Evolutionary conservation across 2,329 filamentous ascomycete species (phyloP), one percentile per base, ranked within the genome.

Genomic region (Botrytis elliptica): DNA sequence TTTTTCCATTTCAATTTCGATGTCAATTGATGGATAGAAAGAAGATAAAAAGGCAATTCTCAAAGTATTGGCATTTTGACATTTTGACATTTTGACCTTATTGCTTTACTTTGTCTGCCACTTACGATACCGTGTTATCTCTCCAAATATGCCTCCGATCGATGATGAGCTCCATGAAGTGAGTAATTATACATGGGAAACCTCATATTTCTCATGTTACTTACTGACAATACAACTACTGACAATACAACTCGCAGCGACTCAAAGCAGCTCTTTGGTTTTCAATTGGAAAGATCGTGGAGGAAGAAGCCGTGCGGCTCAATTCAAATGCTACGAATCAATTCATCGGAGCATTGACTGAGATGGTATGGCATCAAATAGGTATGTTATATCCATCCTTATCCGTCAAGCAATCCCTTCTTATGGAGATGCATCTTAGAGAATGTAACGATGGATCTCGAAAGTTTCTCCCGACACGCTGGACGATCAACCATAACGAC

Each of bases 301-400:
- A 98, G 81, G 91, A 95, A 77, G 92, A 97, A 81, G 91, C 90
- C 29, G 84, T 94, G 44, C 86, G 88, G 73, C 85, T 91, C 42
- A 90, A 93, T 80, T 88, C 93, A 76, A 98, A 97, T 82, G 93
- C 95, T 10, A 97, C 95, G 40, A 93, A 93, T 2, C 94, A 97
- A 80, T 97, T 97, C 82, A 97, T 97, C 77, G 94, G 92, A 14
- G 89, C 92, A 0, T 82, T 97, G 80, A 96, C 93, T 0, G 94
- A 97, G 82, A 88, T 97, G 82, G 92, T 95, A 12, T 97, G 93
- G 90, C 88, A 90, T 1, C 94, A 97, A 78, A 92, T 97, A 70
- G 92, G 94, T 95, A 86, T 65, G 83, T 65, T 55, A 63, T 29
- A 59, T 22, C 16, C 52, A 10, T 22, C n/a, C 20, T 25, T 16